Conservation (phyloP, 2,329 filamentous ascomycete genomes). For the Colletotrichum siamense region DNA sequence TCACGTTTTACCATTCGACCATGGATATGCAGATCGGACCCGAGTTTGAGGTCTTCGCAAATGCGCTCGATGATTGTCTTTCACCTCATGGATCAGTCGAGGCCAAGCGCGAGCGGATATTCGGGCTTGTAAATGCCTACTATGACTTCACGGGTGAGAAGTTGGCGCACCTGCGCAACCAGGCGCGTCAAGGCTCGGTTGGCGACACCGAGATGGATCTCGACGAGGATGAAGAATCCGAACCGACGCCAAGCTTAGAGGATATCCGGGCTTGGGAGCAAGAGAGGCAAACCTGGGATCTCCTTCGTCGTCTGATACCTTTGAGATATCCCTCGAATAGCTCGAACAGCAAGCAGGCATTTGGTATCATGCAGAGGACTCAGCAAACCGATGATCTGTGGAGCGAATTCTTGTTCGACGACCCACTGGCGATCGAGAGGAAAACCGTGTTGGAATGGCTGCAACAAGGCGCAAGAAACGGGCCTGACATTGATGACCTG, state of each 20-base stretch:
- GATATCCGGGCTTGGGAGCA: conserved; percentile 68
- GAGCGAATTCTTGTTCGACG: conserved; percentile 73
- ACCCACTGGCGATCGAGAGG: conserved; percentile 78
- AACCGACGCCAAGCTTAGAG: conserved; percentile 45
- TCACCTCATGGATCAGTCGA: conserved; percentile 49
- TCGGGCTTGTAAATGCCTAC: conserved; percentile 72
- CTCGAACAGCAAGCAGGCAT: background rate
- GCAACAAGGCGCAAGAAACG: conserved; percentile 75
- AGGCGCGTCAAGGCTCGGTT: conserved; percentile 28
- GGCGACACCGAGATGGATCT: conserved; percentile 59
- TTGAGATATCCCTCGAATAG: conserved; percentile 61
- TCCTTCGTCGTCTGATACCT: conserved; percentile 77
- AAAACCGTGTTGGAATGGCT: conserved; percentile 86
- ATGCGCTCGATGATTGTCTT: conserved; percentile 79
- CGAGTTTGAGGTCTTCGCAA: conserved; percentile 88
- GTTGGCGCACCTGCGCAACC: conserved; percentile 46
- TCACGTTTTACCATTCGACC: background rate
- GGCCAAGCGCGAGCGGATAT: conserved; percentile 69
- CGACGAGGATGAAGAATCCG: conserved; percentile 51
- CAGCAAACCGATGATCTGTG: background rate
- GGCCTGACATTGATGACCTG: conserved; percentile 76
- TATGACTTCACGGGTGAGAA: conserved; percentile 59
- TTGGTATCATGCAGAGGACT: background rate
- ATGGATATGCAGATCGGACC: conserved; percentile 51
- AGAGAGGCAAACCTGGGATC: conserved; percentile 90